Base-by-base conservation (phyloP, 2,329 filamentous ascomycete species). In the Claviceps humidiphila region DNA sequence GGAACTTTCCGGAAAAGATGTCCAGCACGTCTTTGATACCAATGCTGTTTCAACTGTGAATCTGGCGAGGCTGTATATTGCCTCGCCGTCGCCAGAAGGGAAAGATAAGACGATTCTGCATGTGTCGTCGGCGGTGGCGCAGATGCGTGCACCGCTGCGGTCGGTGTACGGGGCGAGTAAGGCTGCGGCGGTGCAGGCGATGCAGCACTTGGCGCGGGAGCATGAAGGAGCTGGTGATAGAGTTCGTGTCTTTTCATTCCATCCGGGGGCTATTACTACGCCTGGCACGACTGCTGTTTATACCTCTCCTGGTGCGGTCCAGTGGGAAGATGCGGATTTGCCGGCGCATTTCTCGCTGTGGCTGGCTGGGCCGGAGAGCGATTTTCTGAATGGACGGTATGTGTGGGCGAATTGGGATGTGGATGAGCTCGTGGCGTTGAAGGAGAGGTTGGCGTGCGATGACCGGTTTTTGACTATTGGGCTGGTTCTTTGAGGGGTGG, bases 341-440 rank as follows among this genome's bases (percentile, higher is more conserved):
- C 47, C 47, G 37, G 47, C 20, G 4, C 37, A 49, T 49, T 49
- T 49, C 14, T 37, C 47, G 14, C 47, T 49, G 14, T 49, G 47
- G 47, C 39, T 49, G 17, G 47, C 47, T 14, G 47, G 47, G 16
- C 47, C 47, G 22, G 47, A 49, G 37, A 49, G 47, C 7, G 24
- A 24, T 14, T 49, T 49, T 20, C 39, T 49, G 47, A 39, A n/a
- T 14, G 47, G 47, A 14, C 24, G 47, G 13, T 49, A 40, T 41
- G 37, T 49, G 17, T 49, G 47, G 47, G 47, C 47, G 39, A 39
- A 49, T 24, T 49, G 47, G 47, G 47, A 49, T 26, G 47, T 49
- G 3, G 47, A 49, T 16, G 47, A 49, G 39, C 34, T 49, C 17
- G 40, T 49, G 9, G 47, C 47, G 13, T 24, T 41, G 47, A 49